Base-by-base conservation (phyloP, 192 early-diverging fungal species). In the Coemansia sp. region DNA sequence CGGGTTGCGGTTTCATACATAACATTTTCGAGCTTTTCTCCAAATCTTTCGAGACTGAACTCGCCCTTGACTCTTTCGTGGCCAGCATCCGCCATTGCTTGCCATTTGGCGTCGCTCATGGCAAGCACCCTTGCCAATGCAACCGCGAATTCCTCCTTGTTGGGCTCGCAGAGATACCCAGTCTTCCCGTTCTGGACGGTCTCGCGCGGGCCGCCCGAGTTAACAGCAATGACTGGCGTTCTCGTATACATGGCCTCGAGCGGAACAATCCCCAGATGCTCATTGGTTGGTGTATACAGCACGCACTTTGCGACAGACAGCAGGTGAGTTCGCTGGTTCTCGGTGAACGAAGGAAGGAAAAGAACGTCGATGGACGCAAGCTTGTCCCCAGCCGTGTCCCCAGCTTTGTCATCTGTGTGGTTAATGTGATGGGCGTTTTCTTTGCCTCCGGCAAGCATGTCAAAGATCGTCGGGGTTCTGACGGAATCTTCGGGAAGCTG, bases 201-300 rank as follows among this genome's bases (percentile, higher is more conserved):
- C 67, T 98, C 96, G 16, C 85, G 86, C 4, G 95, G 95, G 0
- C 95, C 95, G 36, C 94, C 96, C 61, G 78, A 90, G 74, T 94
- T 91, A 33, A 82, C 87, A 0, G 96, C 96, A 16, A 98, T 86
- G 2, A 97, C 96, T 6, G 96, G 96, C 15, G 93, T 75, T 34
- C 85, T 72, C 60, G 88, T 87, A 75, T 94, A 95, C 96, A 98
- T 97, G 56, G 93, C 93, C 70, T 98, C 96, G 0, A 98, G 86
- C 2, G 96, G 96, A n/a, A 94, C 94, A 57, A 98, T 98, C 0
- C 96, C 96, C 69, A 98, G 93, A 70, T 98, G 96, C 74, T 98
- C 96, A 76, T 93, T 88, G 12, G 87, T 86, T 15, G 96, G 96
- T 34, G 96, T 98, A 77, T 98, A 98, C 1, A 97, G 67, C 8